Evolutionary conservation across 257 asterid genomes (phyloP).

Genomic region (Apocynum venetum): DNA sequence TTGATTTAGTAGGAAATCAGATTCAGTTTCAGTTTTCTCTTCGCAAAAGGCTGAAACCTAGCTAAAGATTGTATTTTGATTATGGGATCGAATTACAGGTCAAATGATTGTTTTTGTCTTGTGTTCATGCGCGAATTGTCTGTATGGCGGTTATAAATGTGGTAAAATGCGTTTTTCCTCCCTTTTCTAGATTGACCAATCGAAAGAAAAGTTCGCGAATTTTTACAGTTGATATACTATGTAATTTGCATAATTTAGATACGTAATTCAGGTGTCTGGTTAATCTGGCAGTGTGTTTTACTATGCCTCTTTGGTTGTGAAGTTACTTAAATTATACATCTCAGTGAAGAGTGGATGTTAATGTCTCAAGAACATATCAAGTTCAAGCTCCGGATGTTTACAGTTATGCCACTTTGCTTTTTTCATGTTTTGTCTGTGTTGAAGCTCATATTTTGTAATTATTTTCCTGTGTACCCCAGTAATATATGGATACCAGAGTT

Average conservation of each 20-base stretch:
- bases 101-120: not conserved
- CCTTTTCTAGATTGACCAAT: not conserved
- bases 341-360: not conserved
- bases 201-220: not conserved
- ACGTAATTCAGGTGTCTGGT: not conserved
- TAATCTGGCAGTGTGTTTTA: not conserved
- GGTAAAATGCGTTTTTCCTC: not conserved
- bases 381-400: not conserved
- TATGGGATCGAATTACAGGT: not conserved
- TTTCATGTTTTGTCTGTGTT: not conserved
- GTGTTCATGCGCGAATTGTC: not conserved
- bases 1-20: not conserved
- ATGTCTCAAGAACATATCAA: not conserved
- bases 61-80: not conserved
- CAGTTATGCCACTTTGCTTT: not conserved
- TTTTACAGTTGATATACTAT: not conserved
- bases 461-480: slow-evolving; percentile 20
- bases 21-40: not conserved
- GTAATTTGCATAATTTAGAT: not conserved
- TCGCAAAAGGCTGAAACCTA: not conserved
- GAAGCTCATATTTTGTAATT: not conserved
- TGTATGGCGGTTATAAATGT: not conserved
- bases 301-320: not conserved
- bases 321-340: not conserved
- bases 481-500: slow-evolving; percentile 58